Base-by-base conservation (phyloP, 2,329 filamentous ascomycete genomes). In the Ophiostoma australiae region DNA sequence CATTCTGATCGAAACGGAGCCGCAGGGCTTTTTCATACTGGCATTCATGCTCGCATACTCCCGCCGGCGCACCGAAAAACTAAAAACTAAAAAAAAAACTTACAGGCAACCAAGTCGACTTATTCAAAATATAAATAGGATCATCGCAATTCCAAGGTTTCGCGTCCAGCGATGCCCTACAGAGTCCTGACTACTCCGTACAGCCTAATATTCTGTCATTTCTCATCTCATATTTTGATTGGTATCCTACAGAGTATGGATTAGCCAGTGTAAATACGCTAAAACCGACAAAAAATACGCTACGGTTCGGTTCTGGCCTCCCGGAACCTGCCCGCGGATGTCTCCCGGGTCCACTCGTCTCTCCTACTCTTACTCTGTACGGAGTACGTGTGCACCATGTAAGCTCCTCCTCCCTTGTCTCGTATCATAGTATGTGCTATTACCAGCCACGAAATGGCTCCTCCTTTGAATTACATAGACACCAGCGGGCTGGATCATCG, bases 261-360 rank as follows among this genome's bases (percentile, higher is more conserved):
- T 31, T 39, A 39, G 37, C 37, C 37, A 39, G 37, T 39, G 37
- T 39, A 39, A 39, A 39, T 39, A 39, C 10, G 3, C 37, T 31
- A 41, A 41, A 15, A 15, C 15, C 39, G 39, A 41, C 17, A 20
- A 27, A 52, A 13, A 6, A 58, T 7, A 58, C 52, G 61, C 61
- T 65, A 65, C 61, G 61, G 61, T 33, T 65, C 61, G 61, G 61
- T 65, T 65, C 61, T 65, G 61, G 61, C 61, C 31, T 65, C 61
- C 61, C 61, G 61, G 61, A 65, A 65, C 31, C 61, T 65, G 31
- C 33, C 63, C 63, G 33, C 63, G 63, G 35, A 66, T 66, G 33
- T 3, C 33, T 39, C n/a, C 63, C 63, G 63, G 63, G 1, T 15
- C 63, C 63, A 66, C 63, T 23, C 31, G 13, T 37, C 33, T n/a